Base-by-base conservation (phyloP, 768 basidiomycete species). In the Panus rudis region DNA sequence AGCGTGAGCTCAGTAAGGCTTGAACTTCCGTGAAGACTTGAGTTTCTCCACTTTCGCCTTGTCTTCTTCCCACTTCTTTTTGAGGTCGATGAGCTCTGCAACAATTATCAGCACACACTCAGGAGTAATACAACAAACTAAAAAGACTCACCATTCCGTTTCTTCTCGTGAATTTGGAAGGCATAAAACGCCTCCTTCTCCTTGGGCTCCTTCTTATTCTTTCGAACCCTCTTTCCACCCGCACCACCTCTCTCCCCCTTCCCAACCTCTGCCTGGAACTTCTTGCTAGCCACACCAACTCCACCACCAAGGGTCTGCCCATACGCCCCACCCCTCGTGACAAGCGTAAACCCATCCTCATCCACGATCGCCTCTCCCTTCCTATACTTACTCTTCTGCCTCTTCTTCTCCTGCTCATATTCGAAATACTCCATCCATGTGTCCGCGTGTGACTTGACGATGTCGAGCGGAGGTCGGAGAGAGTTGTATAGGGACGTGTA, bases 271-370 rank as follows among this genome's bases (percentile, higher is more conserved):
- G 49, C 59, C 53, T 71, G 63, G 52, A 69, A 81, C 55, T 66
- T 65, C 60, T 85, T 87, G 59, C 68, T 75, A 8, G 78, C 79
- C 6, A 83, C 74, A 2, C 68, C 72, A 26, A 77, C 71, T 1
- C 89, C 91, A 12, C 91, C 90, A 22, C 92, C 92, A 4, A 92
- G 67, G 1, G 88, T 88, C 57, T 89, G 72, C 4, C 92, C 92
- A 53, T 92, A 92, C 17, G 84, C 83, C 11, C 92, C 92, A 4
- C 91, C 89, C 27, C 92, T 74, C n/a, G 84, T 87, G 26, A 97
- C 92, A 11, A 97, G 76, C 10, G 91, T 94, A 61, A 94, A 97
- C 2, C 92, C 92, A 48, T 97, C 92, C 47, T 87, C 91, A 59
- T 97, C 92, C 32, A 94, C 86, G 43, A 94, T 72, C 5, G 86